Percentiles rank a stretch among this genome's conserved stretches.
phyloP scores from a whole-genome alignment of 495 filamentous ascomycete genomes.

The Hypoxylon perforatum region DNA sequence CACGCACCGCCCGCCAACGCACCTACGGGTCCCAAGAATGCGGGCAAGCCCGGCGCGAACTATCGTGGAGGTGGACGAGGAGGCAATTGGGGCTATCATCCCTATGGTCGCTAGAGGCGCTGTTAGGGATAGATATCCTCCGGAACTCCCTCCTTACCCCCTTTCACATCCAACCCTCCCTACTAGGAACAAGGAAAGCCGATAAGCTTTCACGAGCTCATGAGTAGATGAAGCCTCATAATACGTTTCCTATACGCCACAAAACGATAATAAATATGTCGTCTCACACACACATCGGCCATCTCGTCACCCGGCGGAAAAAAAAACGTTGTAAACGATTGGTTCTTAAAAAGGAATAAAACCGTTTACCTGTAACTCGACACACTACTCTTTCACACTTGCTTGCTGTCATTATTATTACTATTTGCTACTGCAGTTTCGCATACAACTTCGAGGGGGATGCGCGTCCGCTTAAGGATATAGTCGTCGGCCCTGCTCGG shows the following conservation, averaged over 20 bases:
- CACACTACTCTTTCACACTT: conserved; percentile 26
- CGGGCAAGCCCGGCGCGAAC: conserved; percentile 91
- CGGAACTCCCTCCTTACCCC: background rate
- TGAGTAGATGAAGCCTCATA: conserved; percentile 25
- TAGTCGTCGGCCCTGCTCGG: conserved; percentile 6
- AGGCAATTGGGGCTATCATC: conserved; percentile 79
- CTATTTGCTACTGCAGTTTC: too few relatives aligned
- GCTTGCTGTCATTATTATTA: conserved; percentile 1
- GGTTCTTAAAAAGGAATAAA: too few relatives aligned
- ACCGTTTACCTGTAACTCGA: conserved; percentile 43
- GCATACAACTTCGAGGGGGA: conserved; percentile 6
- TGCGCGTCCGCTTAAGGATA: conserved; percentile 16
- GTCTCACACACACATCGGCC: conserved; percentile 6
- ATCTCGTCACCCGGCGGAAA: conserved; percentile 7
- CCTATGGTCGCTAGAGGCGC: conserved; percentile 64
- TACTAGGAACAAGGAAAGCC: conserved; percentile 12
- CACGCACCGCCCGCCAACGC: conserved; percentile 89
- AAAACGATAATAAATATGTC: conserved; percentile 6
- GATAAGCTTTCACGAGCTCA: conserved; percentile 28
- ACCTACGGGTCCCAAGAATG: conserved; percentile 96
- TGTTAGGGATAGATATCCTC: background rate
- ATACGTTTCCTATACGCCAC: background rate
- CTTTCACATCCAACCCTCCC: conserved; percentile 2
- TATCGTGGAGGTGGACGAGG: conserved; percentile 94
- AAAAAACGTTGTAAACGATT: conserved; percentile 31